A percentile compares a stretch with the other conserved stretches of the same genome.
phyloP scores from a whole-genome alignment of 2,329 filamentous ascomycete species.

The Colletotrichum orchidophilum region DNA sequence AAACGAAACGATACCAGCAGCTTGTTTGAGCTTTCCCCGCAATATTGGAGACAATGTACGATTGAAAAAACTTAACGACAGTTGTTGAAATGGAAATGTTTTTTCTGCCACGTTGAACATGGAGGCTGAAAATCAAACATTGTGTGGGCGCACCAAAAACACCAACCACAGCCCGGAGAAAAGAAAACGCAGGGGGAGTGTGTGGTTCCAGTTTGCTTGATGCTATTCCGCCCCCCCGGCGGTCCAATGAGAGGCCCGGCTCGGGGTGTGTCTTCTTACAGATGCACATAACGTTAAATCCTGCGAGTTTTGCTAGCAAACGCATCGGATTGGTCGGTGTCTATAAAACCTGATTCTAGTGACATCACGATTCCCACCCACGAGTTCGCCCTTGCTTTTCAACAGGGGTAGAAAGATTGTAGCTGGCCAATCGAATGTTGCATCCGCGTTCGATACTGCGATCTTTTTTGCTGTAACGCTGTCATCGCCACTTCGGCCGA shows the following conservation, averaged over 20 bases:
- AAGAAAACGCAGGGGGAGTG: conserved; percentile 13
- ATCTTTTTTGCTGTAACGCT: not conserved
- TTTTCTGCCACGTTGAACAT: not conserved
- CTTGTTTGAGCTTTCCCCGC: not conserved
- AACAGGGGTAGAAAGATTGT: not conserved
- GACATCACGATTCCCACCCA: conserved; percentile 26
- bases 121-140: not conserved
- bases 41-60: not conserved
- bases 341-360: conserved; percentile 2
- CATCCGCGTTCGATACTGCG: not conserved
- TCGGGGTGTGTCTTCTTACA: not conserved
- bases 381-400: not conserved
- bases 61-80: not conserved
- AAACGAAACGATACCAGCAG: not conserved
- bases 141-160: not conserved
- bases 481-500: not conserved
- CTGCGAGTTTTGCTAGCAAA: conserved; percentile 10
- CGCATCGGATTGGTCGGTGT: conserved; percentile 4
- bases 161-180: conserved; percentile 7
- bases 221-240: not conserved
- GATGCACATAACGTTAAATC: conserved; percentile 9
- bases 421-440: conserved; percentile 12
- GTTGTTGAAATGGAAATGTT: not conserved
- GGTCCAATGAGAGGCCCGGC: not conserved
- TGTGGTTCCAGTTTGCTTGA: not conserved